Conservation (phyloP, 306 rosid genomes). For the Mimosa pudica region DNA sequence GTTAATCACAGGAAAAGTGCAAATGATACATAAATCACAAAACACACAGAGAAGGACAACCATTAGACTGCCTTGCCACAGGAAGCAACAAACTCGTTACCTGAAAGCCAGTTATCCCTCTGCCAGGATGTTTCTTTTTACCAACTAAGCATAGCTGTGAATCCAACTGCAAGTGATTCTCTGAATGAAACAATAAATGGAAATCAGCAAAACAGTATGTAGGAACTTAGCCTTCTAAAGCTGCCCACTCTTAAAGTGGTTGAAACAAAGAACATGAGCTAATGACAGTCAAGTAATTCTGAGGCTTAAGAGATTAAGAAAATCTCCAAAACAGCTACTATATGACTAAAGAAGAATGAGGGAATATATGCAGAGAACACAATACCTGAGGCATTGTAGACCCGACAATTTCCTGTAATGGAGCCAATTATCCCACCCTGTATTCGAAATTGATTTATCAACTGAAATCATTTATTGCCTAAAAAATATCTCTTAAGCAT, state of each 20-base stretch:
- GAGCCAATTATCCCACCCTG: slow-evolving; percentile 92
- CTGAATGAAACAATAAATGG: slow-evolving; percentile 40
- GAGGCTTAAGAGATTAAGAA: neutral
- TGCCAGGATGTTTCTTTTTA: slow-evolving; percentile 56
- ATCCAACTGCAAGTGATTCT: slow-evolving; percentile 58
- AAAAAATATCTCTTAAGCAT: slow-evolving; percentile 27
- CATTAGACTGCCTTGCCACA: neutral
- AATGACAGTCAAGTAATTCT: neutral
- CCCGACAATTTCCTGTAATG: slow-evolving; percentile 71
- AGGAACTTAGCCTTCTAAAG: neutral
- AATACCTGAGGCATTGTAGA: slow-evolving; percentile 76
- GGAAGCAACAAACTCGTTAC: slow-evolving; percentile 35
- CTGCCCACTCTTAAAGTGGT: neutral
- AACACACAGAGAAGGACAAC: neutral
- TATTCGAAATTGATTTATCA: slow-evolving; percentile 38
- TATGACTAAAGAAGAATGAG: slow-evolving; percentile 30
- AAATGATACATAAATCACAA: neutral
- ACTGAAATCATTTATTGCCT: slow-evolving; percentile 19
- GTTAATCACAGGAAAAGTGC: neutral
- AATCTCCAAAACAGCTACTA: slow-evolving; percentile 1
- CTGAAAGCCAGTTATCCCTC: slow-evolving; percentile 71
- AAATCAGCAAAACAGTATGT: slow-evolving; percentile 16
- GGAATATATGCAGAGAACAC: slow-evolving; percentile 1
- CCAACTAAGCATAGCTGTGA: slow-evolving; percentile 44
- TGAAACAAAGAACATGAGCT: neutral